Evolutionary conservation across 1,139 yeast species (phyloP).

Genomic region (Yamadazyma pseudoaaseri): DNA sequence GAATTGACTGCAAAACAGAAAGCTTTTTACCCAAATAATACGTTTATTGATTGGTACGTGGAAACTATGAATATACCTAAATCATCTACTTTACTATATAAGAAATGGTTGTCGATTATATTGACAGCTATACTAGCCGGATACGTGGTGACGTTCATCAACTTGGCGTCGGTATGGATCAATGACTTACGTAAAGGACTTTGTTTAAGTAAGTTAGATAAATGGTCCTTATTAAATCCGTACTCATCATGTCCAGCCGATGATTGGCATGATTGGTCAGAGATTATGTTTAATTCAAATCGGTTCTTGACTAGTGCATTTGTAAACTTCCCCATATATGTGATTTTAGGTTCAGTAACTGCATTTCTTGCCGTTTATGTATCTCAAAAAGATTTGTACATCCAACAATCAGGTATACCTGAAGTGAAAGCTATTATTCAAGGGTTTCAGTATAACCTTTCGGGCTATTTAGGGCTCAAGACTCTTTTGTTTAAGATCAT

Average conservation of each 20-base stretch:
- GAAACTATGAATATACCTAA: constrained; percentile 21
- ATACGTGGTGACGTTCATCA: constrained; percentile 55
- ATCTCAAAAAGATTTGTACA: constrained; percentile 38
- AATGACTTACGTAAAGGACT: constrained; percentile 57
- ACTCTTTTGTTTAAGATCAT: constrained; percentile 50
- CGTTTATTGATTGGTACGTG: constrained; percentile 37
- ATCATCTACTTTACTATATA: constrained; percentile 10
- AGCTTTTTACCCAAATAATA: constrained; percentile 28
- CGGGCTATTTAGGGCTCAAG: constrained; percentile 44
- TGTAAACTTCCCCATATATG: constrained; percentile 40
- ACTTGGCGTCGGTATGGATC: constrained; percentile 60
- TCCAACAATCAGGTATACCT: constrained; percentile 67
- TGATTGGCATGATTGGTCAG: constrained; percentile 44
- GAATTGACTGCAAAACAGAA: constrained; percentile 4
- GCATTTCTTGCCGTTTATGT: constrained; percentile 30
- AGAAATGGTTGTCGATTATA: constrained; percentile 60
- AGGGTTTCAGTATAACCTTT: constrained; percentile 48
- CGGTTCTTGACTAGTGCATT: constrained; percentile 19
- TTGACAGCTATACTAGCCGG: constrained; percentile 59
- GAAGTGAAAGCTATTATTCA: constrained; percentile 65
- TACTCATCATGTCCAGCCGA: constrained; percentile 46
- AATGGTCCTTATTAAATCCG: constrained; percentile 45
- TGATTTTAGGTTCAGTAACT: constrained; percentile 26
- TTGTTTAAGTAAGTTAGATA: constrained; percentile 36
- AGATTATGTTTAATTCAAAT: constrained; percentile 24